These are phyloP conservation scores for Cutaneotrichosporon cavernicola DNA, from an alignment of 1,284 basidiomycete genomes.

Conservation along the genomic window DNA sequence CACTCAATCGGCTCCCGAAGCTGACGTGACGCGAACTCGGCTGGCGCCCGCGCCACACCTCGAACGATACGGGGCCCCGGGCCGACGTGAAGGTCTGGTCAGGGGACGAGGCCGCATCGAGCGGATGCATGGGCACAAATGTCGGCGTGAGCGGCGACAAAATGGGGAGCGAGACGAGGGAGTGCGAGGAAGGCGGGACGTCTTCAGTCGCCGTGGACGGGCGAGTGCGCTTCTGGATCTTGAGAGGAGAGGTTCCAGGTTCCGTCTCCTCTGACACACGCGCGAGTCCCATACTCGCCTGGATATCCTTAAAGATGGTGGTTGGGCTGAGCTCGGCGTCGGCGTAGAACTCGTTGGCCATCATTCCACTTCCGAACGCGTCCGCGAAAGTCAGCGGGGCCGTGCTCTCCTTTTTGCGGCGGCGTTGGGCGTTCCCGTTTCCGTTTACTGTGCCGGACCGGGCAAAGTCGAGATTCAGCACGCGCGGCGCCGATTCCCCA, in stretches of 20 bases:
- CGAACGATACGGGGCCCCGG: not conserved
- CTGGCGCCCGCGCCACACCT: not conserved
- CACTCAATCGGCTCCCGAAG: not conserved
- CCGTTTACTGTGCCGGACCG: not conserved
- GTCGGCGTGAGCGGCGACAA: constrained; percentile 3
- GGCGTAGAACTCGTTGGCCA: not conserved
- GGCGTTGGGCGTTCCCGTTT: not conserved
- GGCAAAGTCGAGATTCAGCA: not conserved
- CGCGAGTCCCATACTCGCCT: not conserved
- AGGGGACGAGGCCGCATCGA: not conserved
- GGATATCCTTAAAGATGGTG: not conserved
- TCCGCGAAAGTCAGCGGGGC: not conserved
- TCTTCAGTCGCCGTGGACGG: not conserved
- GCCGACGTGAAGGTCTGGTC: not conserved
- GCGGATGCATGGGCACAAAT: not conserved
- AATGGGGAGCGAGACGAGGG: not conserved
- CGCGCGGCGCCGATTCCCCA: not conserved
- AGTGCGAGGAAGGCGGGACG: not conserved
- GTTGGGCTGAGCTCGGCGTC: not conserved
- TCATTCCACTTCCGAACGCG: not conserved
- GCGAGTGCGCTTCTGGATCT: too few species aligned
- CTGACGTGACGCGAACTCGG: not conserved
- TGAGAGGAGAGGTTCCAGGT: not conserved
- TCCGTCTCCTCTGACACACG: constrained; percentile 3
- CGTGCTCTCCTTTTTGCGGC: not conserved